Conservation (phyloP, 129 eudicot genomes). For the Flaveria sonorensis region DNA sequence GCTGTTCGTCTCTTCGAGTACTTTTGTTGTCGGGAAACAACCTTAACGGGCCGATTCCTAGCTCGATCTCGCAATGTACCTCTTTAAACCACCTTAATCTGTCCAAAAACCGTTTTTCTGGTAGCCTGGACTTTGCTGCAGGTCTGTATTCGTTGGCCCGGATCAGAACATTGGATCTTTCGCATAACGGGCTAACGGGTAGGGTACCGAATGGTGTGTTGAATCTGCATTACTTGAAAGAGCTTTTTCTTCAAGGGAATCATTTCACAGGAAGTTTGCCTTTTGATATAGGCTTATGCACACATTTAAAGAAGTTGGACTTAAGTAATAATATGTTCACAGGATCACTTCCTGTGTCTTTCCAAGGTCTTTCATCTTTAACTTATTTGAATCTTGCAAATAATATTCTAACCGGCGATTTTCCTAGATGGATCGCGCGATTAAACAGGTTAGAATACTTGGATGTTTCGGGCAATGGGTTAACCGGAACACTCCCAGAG, state of each 20-base stretch:
- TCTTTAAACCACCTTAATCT: conserved; percentile 63
- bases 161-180: conserved; percentile 76
- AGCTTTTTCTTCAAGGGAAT: conserved; percentile 60
- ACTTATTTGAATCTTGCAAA: conserved; percentile 48
- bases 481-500: conserved; percentile 57
- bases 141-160: conserved; percentile 58
- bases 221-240: conserved; percentile 67
- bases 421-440: conserved; percentile 63
- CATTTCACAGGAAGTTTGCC: conserved; percentile 73
- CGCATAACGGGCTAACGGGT: conserved; percentile 63
- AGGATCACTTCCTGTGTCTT: conserved; percentile 60
- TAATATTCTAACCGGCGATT: conserved; percentile 62
- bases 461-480: conserved; percentile 68
- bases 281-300: conserved; percentile 67
- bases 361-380: conserved; percentile 47
- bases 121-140: conserved; percentile 46
- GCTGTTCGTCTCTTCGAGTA: conserved; percentile 50
- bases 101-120: conserved; percentile 72
- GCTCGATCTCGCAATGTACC: conserved; percentile 54
- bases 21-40: conserved; percentile 64
- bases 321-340: conserved; percentile 58
- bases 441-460: conserved; percentile 53
- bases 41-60: conserved; percentile 72
- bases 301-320: conserved; percentile 67
- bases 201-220: conserved; percentile 57